Base-by-base conservation (phyloP, 208 protist genomes). In the Crithidia brevicula region DNA sequence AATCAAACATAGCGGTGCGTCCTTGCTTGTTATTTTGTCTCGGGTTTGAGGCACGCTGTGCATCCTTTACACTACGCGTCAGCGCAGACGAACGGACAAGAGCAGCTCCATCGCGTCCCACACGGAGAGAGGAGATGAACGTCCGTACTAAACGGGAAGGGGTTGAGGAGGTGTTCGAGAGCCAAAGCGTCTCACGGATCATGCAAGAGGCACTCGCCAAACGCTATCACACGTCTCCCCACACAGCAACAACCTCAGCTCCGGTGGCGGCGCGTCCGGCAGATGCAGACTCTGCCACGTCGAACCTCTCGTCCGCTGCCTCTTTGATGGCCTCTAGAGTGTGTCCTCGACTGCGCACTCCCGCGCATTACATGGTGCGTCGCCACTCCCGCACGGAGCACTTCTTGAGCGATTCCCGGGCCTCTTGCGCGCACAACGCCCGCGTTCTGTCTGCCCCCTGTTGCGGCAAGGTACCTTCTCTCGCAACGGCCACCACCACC, bases 91-190 rank as follows among this genome's bases (percentile, higher is more conserved):
- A n/a, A n/a, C n/a, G n/a, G n/a, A n/a, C n/a, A n/a, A n/a, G n/a
- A n/a, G n/a, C n/a, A 22, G 13, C 16, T 47, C 18, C 42, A n/a
- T 1, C 5, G 16, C 42, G 20, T 36, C 36, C n/a, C 28, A 31
- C 43, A 43, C 43, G 4, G 27, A 34, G 42, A 9, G 56, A 68
- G 30, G 4, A 50, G 9, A 80, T 80, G 65, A 60, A 80, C 31
- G 71, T 71, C 30, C 74, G 80, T 34, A 30, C 45, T 13, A 71
- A 62, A 16, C 76, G 81, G 18, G 81, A 86, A 54, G 81, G 81
- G 4, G 71, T 86, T 18, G 53, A 67, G 46, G 61, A 76, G 46
- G 61, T 61, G 23, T 86, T 86, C 28, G 27, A 53, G 11, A 13
- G 15, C 4, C 23, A 46, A 51, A 31, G 51, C 16, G 61, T 65